These are phyloP conservation scores for Auriscalpium vulgare DNA, from an alignment of 768 basidiomycete genomes.

Conservation along the genomic window DNA sequence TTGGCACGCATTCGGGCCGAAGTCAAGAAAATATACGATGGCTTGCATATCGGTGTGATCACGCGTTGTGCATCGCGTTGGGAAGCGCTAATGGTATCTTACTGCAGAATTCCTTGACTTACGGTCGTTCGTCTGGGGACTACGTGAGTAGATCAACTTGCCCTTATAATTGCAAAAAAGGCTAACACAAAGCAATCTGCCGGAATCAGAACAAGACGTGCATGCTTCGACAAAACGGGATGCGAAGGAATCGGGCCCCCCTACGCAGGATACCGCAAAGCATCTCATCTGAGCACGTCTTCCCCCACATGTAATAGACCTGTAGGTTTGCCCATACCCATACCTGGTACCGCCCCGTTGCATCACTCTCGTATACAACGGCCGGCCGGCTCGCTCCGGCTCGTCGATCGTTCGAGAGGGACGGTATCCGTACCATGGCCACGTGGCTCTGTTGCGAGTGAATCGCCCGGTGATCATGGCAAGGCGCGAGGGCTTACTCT, in stretches of 20 bases:
- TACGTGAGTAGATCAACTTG: constrained; percentile 48
- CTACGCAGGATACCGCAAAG: no score
- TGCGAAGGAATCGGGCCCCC: constrained; percentile 19
- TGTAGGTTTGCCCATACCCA: no score
- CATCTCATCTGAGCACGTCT: no score
- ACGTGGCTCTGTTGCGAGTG: no score
- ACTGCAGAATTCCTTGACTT: constrained; percentile 69
- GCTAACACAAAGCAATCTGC: not conserved
- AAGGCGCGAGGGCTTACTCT: no score
- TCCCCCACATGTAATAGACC: no score
- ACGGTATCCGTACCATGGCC: no score
- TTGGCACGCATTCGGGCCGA: constrained; percentile 67
- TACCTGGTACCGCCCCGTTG: no score
- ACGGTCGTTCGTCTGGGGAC: constrained; percentile 78
- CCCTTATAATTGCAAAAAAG: not conserved
- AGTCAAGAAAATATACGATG: constrained; percentile 81
- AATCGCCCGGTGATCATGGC: no score
- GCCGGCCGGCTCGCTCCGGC: no score
- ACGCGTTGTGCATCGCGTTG: not conserved
- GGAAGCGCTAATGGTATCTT: not conserved
- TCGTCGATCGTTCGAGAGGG: no score
- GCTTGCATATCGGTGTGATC: constrained; percentile 65
- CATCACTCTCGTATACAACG: no score
- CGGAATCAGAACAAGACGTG: constrained; percentile 63
- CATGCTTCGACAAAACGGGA: constrained; percentile 68